phyloP scores from a whole-genome alignment of 2,329 filamentous ascomycete genomes.

The Colletotrichum sp. region DNA sequence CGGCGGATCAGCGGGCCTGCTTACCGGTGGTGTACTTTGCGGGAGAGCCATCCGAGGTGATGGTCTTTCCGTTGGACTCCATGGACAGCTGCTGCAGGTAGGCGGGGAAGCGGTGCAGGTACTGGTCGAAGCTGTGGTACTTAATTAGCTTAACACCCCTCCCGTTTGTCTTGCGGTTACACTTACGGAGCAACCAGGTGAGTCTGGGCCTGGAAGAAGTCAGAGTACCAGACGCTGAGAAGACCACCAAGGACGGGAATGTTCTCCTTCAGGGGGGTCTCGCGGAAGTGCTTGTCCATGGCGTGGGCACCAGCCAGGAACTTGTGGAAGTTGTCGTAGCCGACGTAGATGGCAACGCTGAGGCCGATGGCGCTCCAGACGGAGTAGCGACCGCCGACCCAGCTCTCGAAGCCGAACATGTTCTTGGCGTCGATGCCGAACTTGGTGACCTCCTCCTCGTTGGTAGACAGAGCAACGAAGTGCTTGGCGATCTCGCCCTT shows the following conservation, averaged over 20 bases:
- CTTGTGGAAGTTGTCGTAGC: constrained; percentile 96
- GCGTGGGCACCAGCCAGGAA: constrained; percentile 94
- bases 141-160: background rate
- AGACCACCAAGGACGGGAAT: constrained; percentile 92
- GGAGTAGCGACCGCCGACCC: constrained; percentile 97
- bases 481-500: constrained; percentile 95
- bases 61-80: constrained; percentile 99
- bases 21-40: constrained; percentile 93
- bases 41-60: constrained; percentile 85
- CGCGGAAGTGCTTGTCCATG: constrained; percentile 98
- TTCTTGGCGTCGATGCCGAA: constrained; percentile 99
- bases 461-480: constrained; percentile 97
- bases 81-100: constrained; percentile 99
- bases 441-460: constrained; percentile 93
- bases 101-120: constrained; percentile 97
- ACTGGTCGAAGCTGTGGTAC: constrained; percentile 83
- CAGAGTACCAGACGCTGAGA: constrained; percentile 96
- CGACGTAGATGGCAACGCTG: constrained; percentile 92
- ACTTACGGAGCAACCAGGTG: constrained; percentile 93
- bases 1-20: constrained; percentile 7
- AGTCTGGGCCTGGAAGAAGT: constrained; percentile 98
- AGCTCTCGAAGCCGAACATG: constrained; percentile 99
- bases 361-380: constrained; percentile 99
- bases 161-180: too few relatives aligned
- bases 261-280: constrained; percentile 90